Base-by-base conservation (phyloP, 2,329 filamentous ascomycete genomes). In the Stemphylium vesicarium region DNA sequence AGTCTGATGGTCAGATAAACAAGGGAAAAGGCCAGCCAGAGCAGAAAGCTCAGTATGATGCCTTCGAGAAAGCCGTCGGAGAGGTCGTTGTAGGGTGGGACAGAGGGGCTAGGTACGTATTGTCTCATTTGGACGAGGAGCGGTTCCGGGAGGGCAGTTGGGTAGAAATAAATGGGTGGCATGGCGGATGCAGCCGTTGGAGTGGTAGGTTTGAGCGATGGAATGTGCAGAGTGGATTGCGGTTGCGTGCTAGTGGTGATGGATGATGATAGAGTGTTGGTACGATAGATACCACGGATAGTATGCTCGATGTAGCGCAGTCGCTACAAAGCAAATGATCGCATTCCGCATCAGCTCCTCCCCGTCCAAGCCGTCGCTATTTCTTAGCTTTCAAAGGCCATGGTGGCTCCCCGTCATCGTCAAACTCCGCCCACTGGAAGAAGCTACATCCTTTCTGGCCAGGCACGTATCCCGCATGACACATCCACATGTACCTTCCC, bases 401-500 rank as follows among this genome's bases (percentile, higher is more conserved):
- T 1, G 86, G 79, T 0, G 93, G 92, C 63, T 90, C 86, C 1
- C 94, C 94, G 72, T 97, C 89, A 32, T 96, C 4, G 84, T 86
- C 63, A 35, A 70, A 73, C 37, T 70, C 68, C 1, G 69, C 69
- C 70, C 68, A 70, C 31, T 67, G 60, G 20, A 70, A 69, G 44
- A 71, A 74, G 0, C 67, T 63, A 33, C 71, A 77, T 5, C 79
- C 78, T 49, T 81, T 76, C 82, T 88, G 41, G 0, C 85, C 88
- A 0, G 88, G 88, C 2, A 87, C 82, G 66, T 88, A 90, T 6
- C 88, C 86, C 0, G 86, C 86, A 76, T 96, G 86, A 68, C 95
- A 98, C 89, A 94, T 95, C 92, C 92, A 96, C 78, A 96, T 96
- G 72, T 98, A 96, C 65, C 83, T 82, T 0, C 94, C 93, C 62